Conservation (phyloP, 2,329 filamentous ascomycete genomes). For the Cercospora beticola region DNA sequence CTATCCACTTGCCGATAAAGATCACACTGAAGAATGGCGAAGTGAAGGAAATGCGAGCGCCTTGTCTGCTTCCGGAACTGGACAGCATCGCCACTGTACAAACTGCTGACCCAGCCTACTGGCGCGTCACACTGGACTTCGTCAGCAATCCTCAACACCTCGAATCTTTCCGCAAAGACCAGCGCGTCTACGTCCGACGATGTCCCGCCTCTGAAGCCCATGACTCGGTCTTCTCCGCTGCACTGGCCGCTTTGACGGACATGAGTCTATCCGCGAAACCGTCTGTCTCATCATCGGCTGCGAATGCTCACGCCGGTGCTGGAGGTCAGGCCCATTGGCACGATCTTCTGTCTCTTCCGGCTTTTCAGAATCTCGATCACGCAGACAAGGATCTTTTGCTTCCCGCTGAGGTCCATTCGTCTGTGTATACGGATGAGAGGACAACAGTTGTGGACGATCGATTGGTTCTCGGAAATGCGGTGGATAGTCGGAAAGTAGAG, state of each 20-base stretch:
- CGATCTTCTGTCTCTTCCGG: constrained; percentile 69
- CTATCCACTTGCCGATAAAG: constrained; percentile 57
- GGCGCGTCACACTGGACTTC: constrained; percentile 80
- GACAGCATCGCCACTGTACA: constrained; percentile 62
- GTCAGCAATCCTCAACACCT: constrained; percentile 60
- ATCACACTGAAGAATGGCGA: constrained; percentile 31
- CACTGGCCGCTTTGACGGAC: constrained; percentile 71
- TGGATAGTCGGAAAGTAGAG: constrained; percentile 53
- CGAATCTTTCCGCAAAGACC: constrained; percentile 64
- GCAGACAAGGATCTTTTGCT: constrained; percentile 59
- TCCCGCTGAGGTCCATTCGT: constrained; percentile 41
- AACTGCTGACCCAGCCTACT: constrained; percentile 67
- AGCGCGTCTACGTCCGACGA: constrained; percentile 72
- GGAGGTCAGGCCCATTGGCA: constrained; percentile 49
- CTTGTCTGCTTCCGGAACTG: constrained; percentile 64
- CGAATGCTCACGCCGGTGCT: constrained; percentile 25
- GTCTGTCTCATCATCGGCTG: not conserved
- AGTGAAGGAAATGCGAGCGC: constrained; percentile 46
- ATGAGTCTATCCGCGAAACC: constrained; percentile 40
- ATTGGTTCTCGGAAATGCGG: constrained; percentile 56
- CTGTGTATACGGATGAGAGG: constrained; percentile 52
- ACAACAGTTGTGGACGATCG: constrained; percentile 69
- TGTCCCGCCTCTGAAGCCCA: constrained; percentile 56
- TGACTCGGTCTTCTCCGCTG: constrained; percentile 64
- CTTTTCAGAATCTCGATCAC: constrained; percentile 55